phyloP scores from a whole-genome alignment of 2,329 filamentous ascomycete genomes.

The Chaetomiaceae sp. region DNA sequence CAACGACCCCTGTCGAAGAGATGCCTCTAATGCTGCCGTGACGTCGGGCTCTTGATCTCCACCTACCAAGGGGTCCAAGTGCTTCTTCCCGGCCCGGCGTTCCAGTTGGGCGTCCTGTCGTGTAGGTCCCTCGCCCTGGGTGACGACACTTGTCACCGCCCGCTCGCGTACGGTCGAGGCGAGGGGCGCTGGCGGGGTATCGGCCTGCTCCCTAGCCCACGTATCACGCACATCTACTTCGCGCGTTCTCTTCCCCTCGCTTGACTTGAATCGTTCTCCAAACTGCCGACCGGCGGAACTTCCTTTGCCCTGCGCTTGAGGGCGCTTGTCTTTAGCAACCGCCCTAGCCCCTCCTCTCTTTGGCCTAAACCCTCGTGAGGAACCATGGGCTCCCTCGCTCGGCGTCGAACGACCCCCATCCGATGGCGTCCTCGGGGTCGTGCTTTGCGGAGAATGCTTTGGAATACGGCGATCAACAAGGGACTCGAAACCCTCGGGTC shows the following conservation, averaged over 20 bases:
- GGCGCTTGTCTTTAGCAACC: conserved; percentile 18
- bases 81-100: conserved; percentile 7
- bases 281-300: conserved; percentile 6
- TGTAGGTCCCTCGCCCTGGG: not conserved
- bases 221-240: conserved; percentile 31
- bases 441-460: not conserved
- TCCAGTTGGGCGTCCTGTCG: not conserved
- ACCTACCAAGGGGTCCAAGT: conserved; percentile 2
- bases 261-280: conserved; percentile 24
- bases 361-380: conserved; percentile 16
- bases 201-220: conserved; percentile 30
- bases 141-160: conserved; percentile 4
- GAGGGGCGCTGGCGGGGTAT: conserved; percentile 28
- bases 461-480: not conserved
- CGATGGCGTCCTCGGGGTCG: not conserved
- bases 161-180: conserved; percentile 19
- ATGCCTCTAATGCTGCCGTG: conserved; percentile 27
- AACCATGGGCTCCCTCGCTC: conserved; percentile 14
- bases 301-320: conserved; percentile 3
- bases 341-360: no score
- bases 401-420: conserved; percentile 4
- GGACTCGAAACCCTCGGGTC: not conserved
- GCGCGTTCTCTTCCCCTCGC: conserved; percentile 28
- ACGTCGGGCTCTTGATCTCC: conserved; percentile 19
- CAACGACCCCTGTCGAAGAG: conserved; percentile 19